These are phyloP conservation scores for Tolypocladium inflatum DNA, from an alignment of 2,329 filamentous ascomycete genomes.

Conservation along the genomic window DNA sequence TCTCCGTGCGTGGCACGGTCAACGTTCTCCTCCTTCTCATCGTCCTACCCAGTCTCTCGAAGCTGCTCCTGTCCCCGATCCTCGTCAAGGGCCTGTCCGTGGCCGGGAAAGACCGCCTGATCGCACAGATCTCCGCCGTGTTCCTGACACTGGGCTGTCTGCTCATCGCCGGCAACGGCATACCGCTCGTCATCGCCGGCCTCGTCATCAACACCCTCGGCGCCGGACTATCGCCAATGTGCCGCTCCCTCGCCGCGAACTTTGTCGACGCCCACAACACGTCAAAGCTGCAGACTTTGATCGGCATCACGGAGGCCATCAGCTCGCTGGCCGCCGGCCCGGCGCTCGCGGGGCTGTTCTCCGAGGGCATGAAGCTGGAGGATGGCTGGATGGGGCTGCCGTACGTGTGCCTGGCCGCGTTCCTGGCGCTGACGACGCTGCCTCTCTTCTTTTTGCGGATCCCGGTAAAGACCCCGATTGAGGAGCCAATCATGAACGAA, in stretches of 20 bases:
- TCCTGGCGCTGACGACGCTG: conserved; percentile 1
- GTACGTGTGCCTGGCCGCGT: conserved; percentile 6
- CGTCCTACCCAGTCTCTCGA: conserved; percentile 9
- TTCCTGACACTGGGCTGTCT: conserved; percentile 11
- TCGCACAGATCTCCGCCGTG: conserved; percentile 13
- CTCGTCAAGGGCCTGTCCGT: conserved; percentile 3
- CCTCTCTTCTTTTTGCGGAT: conserved; percentile 1
- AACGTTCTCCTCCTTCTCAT: conserved; percentile 9
- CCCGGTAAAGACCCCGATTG: background rate
- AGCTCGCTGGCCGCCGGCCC: conserved; percentile 14
- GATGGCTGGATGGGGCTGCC: conserved; percentile 17
- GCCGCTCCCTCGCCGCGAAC: conserved; percentile 10
- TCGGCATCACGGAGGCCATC: conserved; percentile 14
- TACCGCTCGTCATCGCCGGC: conserved; percentile 10
- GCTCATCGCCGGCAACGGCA: conserved; percentile 9
- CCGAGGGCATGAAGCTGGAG: conserved; percentile 10
- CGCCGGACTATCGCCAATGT: conserved; percentile 9
- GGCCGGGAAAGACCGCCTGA: conserved; percentile 13
- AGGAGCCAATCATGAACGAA: background rate
- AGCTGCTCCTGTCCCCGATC: conserved; percentile 1
- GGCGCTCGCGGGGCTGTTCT: conserved; percentile 15
- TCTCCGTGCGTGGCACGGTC: conserved; percentile 11
- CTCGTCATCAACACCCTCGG: conserved; percentile 13
- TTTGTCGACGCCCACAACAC: conserved; percentile 11
- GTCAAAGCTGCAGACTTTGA: conserved; percentile 17